Conservation (phyloP, 2,329 filamentous ascomycete genomes). For the Talaromyces rugulosus region DNA sequence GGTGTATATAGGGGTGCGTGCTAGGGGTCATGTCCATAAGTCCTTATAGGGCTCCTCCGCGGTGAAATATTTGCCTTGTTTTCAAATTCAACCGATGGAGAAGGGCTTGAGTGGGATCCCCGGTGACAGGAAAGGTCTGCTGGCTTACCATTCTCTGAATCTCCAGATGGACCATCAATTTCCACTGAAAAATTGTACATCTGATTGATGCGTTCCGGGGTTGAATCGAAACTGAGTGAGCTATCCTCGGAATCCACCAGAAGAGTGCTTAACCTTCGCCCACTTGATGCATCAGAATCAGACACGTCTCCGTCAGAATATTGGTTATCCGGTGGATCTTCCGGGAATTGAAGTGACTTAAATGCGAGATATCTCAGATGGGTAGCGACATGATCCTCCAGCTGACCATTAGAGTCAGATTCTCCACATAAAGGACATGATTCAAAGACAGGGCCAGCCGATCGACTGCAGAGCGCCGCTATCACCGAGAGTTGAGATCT, state of each 20-base stretch:
- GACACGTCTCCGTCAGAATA: background rate
- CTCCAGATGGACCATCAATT: background rate
- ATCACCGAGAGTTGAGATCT: conserved; percentile 1
- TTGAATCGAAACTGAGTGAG: background rate
- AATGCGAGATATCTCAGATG: conserved; percentile 9
- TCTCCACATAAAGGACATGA: conserved; percentile 7
- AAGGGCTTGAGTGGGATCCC: too few species aligned
- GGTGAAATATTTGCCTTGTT: too few species aligned
- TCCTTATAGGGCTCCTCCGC: too few species aligned
- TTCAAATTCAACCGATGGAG: too few species aligned
- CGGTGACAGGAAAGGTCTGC: too few species aligned
- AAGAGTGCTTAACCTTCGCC: background rate
- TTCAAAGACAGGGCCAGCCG: conserved; percentile 5
- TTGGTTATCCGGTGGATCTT: background rate
- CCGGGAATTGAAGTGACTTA: conserved; percentile 5
- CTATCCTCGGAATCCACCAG: background rate
- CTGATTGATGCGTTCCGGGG: too few species aligned
- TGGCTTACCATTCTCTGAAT: too few species aligned
- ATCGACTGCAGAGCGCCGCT: background rate
- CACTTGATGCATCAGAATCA: background rate
- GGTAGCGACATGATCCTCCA: conserved; percentile 5
- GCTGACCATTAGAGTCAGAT: background rate
- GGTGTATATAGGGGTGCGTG: too few species aligned
- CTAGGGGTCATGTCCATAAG: too few species aligned
- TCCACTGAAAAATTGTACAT: too few species aligned